phyloP scores from a whole-genome alignment of 495 filamentous ascomycete genomes.

The Penicillium turbatum region DNA sequence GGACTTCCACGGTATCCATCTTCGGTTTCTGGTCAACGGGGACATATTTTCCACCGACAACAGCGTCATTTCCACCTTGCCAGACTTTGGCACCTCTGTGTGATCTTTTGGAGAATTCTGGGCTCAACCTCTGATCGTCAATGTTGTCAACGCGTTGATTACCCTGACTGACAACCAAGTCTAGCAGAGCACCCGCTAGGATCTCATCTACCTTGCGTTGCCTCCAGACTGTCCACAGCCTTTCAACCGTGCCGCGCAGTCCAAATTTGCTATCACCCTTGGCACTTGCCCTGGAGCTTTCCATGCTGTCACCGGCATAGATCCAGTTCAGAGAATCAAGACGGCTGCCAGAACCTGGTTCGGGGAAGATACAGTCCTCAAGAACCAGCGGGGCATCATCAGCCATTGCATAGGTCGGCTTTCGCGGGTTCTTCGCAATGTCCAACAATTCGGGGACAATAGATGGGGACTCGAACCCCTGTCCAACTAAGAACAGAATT shows the following conservation, averaged over 20 bases:
- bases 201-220: constrained; percentile 85
- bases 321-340: constrained; percentile 74
- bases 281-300: constrained; percentile 25
- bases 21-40: constrained; percentile 62
- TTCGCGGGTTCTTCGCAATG: constrained; percentile 58
- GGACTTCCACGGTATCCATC: constrained; percentile 60
- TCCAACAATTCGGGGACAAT: constrained; percentile 72
- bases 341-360: constrained; percentile 40
- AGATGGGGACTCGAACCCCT: constrained; percentile 73
- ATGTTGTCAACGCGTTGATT: constrained; percentile 25
- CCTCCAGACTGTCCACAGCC: constrained; percentile 78
- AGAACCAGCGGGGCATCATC: constrained; percentile 83
- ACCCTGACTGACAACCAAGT: constrained; percentile 54
- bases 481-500: constrained; percentile 85
- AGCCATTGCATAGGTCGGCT: constrained; percentile 86
- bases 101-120: constrained; percentile 22
- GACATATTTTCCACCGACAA: constrained; percentile 61
- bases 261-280: constrained; percentile 56
- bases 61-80: constrained; percentile 60
- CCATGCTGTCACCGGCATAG: constrained; percentile 57
- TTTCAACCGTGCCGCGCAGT: constrained; percentile 61
- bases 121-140: constrained; percentile 22
- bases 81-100: constrained; percentile 58
- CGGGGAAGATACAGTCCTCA: constrained; percentile 91
- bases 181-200: constrained; percentile 63